Evolutionary conservation across 192 early-diverging fungal species (phyloP).

Genomic region (Entophlyctis luteolus): DNA sequence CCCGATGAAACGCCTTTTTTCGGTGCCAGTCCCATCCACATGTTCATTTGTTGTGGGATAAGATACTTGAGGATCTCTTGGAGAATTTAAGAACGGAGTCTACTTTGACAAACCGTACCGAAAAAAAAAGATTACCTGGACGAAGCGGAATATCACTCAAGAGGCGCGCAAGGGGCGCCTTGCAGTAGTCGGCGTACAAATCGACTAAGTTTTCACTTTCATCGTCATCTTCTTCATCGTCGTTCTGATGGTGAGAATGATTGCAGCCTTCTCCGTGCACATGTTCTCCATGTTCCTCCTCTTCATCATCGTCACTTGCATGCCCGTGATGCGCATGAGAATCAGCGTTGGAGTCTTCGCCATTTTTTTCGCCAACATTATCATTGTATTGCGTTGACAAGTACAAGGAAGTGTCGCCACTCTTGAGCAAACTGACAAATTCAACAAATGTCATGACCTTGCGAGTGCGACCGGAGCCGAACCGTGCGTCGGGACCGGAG

Average conservation of each 20-base stretch:
- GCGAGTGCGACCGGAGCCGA: conserved; percentile 24
- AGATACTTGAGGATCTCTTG: conserved; percentile 9
- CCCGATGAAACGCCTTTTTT: conserved; percentile 30
- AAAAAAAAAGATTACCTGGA: conserved; percentile 24
- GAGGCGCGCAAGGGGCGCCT: conserved; percentile 28
- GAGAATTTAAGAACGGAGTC: background rate
- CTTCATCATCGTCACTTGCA: background rate
- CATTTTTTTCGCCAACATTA: background rate
- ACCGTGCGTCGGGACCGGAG: background rate
- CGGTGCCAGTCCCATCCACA: conserved; percentile 35
- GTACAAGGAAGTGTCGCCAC: conserved; percentile 29
- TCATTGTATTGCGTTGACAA: conserved; percentile 36
- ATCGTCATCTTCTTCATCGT: background rate
- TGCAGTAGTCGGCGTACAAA: conserved; percentile 15
- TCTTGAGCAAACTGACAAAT: conserved; percentile 17
- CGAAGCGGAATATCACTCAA: conserved; percentile 23
- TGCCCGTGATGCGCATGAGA: background rate
- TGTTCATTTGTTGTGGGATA: conserved; percentile 41
- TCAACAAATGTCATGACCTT: conserved; percentile 20
- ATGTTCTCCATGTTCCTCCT: background rate
- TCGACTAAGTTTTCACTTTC: conserved; percentile 5
- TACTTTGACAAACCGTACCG: background rate
- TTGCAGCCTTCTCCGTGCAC: background rate
- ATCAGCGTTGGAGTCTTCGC: background rate
- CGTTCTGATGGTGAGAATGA: conserved; percentile 1